Evolutionary conservation across 352 stramenopile genomes (phyloP).

Genomic region (Phytophthora pluvialis): DNA sequence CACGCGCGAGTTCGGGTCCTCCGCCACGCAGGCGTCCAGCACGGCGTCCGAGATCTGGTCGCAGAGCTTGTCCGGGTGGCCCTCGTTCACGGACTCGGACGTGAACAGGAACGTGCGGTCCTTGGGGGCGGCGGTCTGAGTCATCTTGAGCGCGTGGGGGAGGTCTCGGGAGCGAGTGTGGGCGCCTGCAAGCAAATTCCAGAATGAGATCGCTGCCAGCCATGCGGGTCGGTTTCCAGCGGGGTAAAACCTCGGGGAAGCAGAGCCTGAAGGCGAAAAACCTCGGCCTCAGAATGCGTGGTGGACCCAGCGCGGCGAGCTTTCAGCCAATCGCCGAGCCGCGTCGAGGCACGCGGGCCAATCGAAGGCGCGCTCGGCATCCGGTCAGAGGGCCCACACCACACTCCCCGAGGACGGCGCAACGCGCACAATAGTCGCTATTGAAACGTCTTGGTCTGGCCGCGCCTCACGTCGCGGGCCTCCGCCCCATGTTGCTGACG

Average conservation of each 20-base stretch:
- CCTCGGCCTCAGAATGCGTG: constrained; percentile 24
- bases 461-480: no score
- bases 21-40: constrained; percentile 97
- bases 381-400: constrained; percentile 5
- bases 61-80: constrained; percentile 98
- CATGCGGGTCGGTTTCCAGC: constrained; percentile 13
- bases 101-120: constrained; percentile 95
- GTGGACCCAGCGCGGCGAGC: constrained; percentile 24
- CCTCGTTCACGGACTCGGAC: constrained; percentile 99
- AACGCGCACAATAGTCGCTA: not conserved
- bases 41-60: constrained; percentile 99
- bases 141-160: constrained; percentile 47
- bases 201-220: constrained; percentile 47
- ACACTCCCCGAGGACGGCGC: no score
- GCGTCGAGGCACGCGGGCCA: not conserved
- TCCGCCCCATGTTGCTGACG: not conserved
- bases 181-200: constrained; percentile 49
- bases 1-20: constrained; percentile 98
- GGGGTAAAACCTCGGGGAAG: constrained; percentile 40
- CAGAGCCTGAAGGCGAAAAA: constrained; percentile 28
- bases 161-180: constrained; percentile 19
- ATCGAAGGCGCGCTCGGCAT: not conserved
- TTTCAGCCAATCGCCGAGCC: constrained; percentile 36
- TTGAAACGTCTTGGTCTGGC: no score
- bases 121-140: constrained; percentile 53